Base-by-base conservation (phyloP, 2,329 filamentous ascomycete species). In the Pseudocercospora pini-densiflorae region DNA sequence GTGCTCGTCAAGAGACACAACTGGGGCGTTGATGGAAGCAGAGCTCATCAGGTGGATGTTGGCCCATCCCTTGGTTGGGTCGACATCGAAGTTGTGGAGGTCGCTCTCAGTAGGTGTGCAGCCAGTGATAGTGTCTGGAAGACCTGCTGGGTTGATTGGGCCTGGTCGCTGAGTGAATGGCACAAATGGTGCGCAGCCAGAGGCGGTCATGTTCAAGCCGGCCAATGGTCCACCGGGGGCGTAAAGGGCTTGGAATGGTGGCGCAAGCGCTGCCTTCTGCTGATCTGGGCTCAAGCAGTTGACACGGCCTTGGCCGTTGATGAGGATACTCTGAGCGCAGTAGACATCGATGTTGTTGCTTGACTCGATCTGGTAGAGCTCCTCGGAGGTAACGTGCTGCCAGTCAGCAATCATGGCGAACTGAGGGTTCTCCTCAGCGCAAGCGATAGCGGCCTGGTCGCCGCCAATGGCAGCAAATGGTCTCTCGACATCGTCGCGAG, bases 321-420 rank as follows among this genome's bases (percentile, higher is more conserved):
- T 62, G 8, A 70, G 43, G 33, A 70, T 65, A 55, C 62, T 66
- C 27, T 70, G 62, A 14, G 63, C 45, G 61, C 68, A 70, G 54
- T 64, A 67, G 21, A 70, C 55, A 33, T 70, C 58, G n/a, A 67
- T 54, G 23, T 67, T 67, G 19, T 61, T 64, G 27, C 45, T 49
- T 5, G 59, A 60, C 40, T 64, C 23, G 21, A 67, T 64, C 12
- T 57, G 19, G 23, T 54, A 47, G 5, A 65, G 58, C 49, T 70
- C 60, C n/a, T 54, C 31, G 9, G 63, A 64, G 19, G 65, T 68
- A n/a, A 65, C 58, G 40, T 70, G 65, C 43, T 62, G 59, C 65
- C 65, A 70, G 58, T 70, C 68, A 4, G 65, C 43, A 12, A 69
- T 51, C 67, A 69, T 64, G 21, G 66, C 59, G 49, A 67, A 66